Conservation (phyloP, 192 early-diverging fungal genomes). For the Funneliformis geosporum region DNA sequence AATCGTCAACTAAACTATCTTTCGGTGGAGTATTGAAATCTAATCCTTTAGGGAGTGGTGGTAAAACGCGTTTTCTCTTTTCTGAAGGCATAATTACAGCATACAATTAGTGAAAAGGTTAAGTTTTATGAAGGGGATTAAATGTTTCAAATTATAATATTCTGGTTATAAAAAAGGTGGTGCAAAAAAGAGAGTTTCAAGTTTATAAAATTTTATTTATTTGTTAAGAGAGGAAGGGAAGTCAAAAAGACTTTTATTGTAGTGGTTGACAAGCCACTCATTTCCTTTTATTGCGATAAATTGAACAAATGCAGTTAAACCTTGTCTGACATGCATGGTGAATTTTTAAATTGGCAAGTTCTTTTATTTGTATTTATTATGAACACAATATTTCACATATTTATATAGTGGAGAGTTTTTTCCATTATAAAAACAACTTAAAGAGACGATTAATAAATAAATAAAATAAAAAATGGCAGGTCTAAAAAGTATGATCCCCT, state of each 20-base stretch:
- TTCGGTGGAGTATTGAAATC: constrained; percentile 11
- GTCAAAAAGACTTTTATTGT: neutral
- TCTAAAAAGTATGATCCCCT: neutral
- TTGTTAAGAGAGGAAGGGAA: neutral
- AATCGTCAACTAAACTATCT: constrained; percentile 30
- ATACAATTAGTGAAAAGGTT: neutral
- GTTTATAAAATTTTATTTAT: neutral
- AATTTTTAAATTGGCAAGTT: too few relatives aligned
- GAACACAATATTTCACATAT: too few relatives aligned
- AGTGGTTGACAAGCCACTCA: constrained; percentile 1
- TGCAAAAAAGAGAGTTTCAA: neutral
- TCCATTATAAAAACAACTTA: neutral
- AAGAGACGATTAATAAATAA: neutral
- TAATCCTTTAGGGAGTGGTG: constrained; percentile 20
- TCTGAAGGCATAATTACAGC: constrained; percentile 30
- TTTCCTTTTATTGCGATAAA: constrained; percentile 2
- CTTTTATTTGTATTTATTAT: too few relatives aligned
- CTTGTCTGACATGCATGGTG: neutral
- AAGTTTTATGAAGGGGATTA: neutral
- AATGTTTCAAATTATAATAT: constrained; percentile 3
- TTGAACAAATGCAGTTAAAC: neutral
- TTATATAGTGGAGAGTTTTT: too few relatives aligned
- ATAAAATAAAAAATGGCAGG: neutral
- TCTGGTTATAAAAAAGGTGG: neutral
- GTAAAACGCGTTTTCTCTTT: constrained; percentile 18